phyloP scores from a whole-genome alignment of 345 rosid genomes.

The Streptanthus diversifolius region DNA sequence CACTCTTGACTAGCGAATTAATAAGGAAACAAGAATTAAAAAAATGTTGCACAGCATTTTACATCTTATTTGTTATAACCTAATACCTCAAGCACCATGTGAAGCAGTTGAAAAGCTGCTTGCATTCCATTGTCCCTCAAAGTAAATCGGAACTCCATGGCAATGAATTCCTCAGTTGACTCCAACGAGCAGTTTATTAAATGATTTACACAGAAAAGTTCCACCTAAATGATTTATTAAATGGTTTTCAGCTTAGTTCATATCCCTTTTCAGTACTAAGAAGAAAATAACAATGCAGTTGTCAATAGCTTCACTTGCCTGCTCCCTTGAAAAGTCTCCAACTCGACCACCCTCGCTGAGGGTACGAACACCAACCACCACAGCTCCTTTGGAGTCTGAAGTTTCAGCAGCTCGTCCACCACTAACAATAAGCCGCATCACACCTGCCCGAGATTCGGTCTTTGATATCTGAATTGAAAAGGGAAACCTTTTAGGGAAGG shows the following conservation, averaged over 20 bases:
- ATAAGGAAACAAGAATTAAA: neutral
- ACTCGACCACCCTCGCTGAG: slow-evolving; percentile 99
- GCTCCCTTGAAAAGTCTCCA: slow-evolving; percentile 97
- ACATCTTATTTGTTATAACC: neutral
- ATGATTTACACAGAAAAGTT: slow-evolving; percentile 98
- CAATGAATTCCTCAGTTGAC: slow-evolving; percentile 96
- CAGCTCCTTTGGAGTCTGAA: slow-evolving; percentile 87
- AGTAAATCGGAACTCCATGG: slow-evolving; percentile 98
- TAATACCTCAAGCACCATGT: slow-evolving; percentile 98
- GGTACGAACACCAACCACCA: slow-evolving; percentile 95
- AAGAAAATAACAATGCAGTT: slow-evolving; percentile 1
- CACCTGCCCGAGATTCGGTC: slow-evolving; percentile 85
- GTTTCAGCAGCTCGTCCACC: slow-evolving; percentile 96
- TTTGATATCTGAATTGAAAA: slow-evolving; percentile 52
- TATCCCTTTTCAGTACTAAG: neutral
- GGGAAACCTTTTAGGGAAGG: neutral
- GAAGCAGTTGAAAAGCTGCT: slow-evolving; percentile 98
- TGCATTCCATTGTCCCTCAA: slow-evolving; percentile 96
- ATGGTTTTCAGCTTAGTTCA: neutral
- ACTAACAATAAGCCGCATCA: slow-evolving; percentile 98
- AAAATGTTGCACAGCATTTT: neutral
- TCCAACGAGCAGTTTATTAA: slow-evolving; percentile 97
- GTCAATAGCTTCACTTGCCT: slow-evolving; percentile 46
- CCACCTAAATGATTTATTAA: slow-evolving; percentile 58
- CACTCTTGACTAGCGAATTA: neutral